Base-by-base conservation (phyloP, 1,284 basidiomycete species). In the Ganoderma resinaceum region DNA sequence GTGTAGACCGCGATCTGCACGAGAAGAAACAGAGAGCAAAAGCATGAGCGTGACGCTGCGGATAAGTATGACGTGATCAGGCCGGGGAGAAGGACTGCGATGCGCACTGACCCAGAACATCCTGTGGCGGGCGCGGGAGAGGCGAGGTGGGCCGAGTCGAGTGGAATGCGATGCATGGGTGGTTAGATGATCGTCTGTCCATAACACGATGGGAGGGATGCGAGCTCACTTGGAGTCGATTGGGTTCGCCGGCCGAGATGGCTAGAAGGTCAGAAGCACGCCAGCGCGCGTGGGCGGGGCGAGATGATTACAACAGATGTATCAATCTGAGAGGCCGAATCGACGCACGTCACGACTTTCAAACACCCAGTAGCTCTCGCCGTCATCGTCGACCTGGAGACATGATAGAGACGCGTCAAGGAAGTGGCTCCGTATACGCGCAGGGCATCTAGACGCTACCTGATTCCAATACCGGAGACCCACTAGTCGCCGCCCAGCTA, bases 401-500 rank as follows among this genome's bases (percentile, higher is more conserved):
- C 20, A 38, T 46, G 76, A 40, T 60, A 68, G 74, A 62, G 65
- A 62, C 29, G 55, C 65, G 66, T 49, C 33, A 60, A 63, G 52
- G 49, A 35, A 33, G 29, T 18, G 7, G 20, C 31, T 33, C 61
- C 59, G 64, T 3, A 12, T 71, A 33, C 46, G 52, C 2, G 57
- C 31, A 40, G 58, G 14, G 16, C 55, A 37, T 11, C 20, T n/a
- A 20, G 42, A 58, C 66, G 46, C 57, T 40, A 90, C 95, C 80
- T 98, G 96, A 79, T 98, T 98, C 96, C 96, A 98, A 78, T 96
- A 98, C 66, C 96, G 86, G 72, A 98, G 82, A 14, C 96, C 96
- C 12, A 98, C 96, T 14, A 98, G 84, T 12, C 92, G 95, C 70
- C 97, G 85, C 2, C 96, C 96, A 0, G 96, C 90, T 29, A 98